Base-by-base conservation (phyloP, 2,329 filamentous ascomycete genomes). In the Proliferodiscus dingleyae region DNA sequence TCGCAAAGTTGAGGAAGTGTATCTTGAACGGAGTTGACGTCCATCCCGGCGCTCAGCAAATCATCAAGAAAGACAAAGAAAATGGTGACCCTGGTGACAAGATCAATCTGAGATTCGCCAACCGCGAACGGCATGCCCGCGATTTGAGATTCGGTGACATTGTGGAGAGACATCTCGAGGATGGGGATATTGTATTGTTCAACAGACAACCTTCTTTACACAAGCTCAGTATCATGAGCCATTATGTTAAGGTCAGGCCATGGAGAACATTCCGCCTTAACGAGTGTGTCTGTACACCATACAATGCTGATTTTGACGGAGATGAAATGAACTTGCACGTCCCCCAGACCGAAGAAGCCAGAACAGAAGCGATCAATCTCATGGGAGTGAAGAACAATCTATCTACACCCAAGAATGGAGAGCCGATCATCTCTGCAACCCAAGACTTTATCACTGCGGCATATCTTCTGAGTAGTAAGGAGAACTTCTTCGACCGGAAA, bases 291-390 rank as follows among this genome's bases (percentile, higher is more conserved):
- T 98, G 93, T 68, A 90, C 87, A 51, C 93, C 93, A 3, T 98
- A 98, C 74, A 98, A 98, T 59, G 93, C 93, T 45, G 93, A 98
- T 78, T 98, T 98, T 57, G 93, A 98, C 60, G 93, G 93, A 49
- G 93, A 98, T 59, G 93, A 98, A 67, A 98, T 98, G 93, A 98
- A 98, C 59, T 70, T 98, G 38, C 93, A 98, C 68, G 90, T 98
- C 13, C 93, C 93, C 2, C 93, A 98, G 64, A 97, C 93, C 0
- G 93, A 98, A 69, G 93, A 98, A 67, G 91, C 93, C 9, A 80
- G 93, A 46, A 88, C 91, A 2, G 93, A 98, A 67, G 93, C 93
- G 1, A 94, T 94, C 60, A 89, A 91, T 56, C 71, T 98, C 38
- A 98, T 98, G 93, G 93, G 93, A 33, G 90, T 98, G 45, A 95